phyloP scores from a whole-genome alignment of 176 grass and related monocot species.

The Hyparrhenia diplandra region DNA sequence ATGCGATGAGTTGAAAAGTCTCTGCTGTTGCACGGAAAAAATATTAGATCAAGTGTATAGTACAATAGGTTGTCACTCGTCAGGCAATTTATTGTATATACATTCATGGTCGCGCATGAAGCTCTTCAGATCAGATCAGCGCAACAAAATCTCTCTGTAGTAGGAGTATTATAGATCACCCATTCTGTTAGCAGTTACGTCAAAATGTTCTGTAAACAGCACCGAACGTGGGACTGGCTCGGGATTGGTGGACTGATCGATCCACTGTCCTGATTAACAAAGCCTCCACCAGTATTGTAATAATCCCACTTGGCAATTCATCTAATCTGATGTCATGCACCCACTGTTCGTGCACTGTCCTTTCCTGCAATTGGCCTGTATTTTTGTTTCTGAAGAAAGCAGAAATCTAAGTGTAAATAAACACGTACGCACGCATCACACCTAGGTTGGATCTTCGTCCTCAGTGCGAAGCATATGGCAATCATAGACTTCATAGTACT shows the following conservation, averaged over 20 bases:
- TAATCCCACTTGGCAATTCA: slow-evolving; percentile 37
- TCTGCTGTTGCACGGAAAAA: background rate
- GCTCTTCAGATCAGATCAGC: slow-evolving; percentile 19
- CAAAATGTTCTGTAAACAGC: background rate
- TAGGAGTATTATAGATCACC: slow-evolving; percentile 1
- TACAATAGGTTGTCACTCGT: background rate
- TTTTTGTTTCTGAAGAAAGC: background rate
- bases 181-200: background rate
- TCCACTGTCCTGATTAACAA: slow-evolving; percentile 28
- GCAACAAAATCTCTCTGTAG: background rate
- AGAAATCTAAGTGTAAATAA: slow-evolving; percentile 22
- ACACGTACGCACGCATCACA: slow-evolving; percentile 8
- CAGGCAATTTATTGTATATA: background rate
- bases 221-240: slow-evolving; percentile 26
- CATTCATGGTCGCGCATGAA: background rate
- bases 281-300: slow-evolving; percentile 19
- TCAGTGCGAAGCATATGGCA: background rate
- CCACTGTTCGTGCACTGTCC: slow-evolving; percentile 16
- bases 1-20: no score
- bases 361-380: slow-evolving; percentile 33
- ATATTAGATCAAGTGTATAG: background rate
- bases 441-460: slow-evolving; percentile 3
- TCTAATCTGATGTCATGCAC: slow-evolving; percentile 32
- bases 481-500: background rate
- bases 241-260: slow-evolving; percentile 39